Base-by-base conservation (phyloP, 805 yeast genomes). In the Sporopachydermia quercuum region DNA sequence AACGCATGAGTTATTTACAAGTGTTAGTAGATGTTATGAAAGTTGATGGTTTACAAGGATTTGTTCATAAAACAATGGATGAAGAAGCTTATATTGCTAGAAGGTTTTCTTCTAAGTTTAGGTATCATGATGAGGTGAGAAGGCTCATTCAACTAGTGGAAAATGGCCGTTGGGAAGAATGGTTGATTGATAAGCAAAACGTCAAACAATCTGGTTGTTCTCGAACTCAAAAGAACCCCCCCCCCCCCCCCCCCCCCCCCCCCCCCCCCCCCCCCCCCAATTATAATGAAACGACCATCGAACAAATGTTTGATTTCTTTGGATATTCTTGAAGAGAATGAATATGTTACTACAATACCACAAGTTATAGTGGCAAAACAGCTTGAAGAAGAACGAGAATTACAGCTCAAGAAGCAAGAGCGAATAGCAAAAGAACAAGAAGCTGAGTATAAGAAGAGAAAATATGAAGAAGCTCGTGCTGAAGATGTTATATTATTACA, bases 81-180 rank as follows among this genome's bases (percentile, higher is more conserved):
- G 30, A 23, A 23, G 30, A 23, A 23, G 30, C 30, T 8, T 23
- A 23, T n/a, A 23, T 23, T 23, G 30, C 30, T n/a, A 8, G 30
- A 8, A 23, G n/a, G 30, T 23, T 8, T 23, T 23, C 30, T 8
- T 23, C 30, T 23, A 23, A 23, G n/a, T 23, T 23, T n/a, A 8
- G 30, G n/a, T 23, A 23, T 23, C 30, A 23, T 23, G 30, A 23
- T 8, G 30, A 23, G n/a, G 30, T 23, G n/a, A n/a, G 30, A 23
- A 23, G 30, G 30, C 30, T 23, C n/a, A 23, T 23, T 23, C 30
- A 23, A n/a, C 30, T 23, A 8, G 30, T 23, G n/a, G 30, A 23
- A 23, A n/a, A 8, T n/a, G 30, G 30, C n/a, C 8, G 30, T 8
- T 23, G 30, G 30, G 30, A 23, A 23, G 30, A 23, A 23, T 23